A percentile compares a stretch with the other conserved stretches of the same genome.
These are phyloP conservation scores for Taiozyma onychis DNA, from an alignment of 1,139 yeast genomes.

Conservation along the genomic window DNA sequence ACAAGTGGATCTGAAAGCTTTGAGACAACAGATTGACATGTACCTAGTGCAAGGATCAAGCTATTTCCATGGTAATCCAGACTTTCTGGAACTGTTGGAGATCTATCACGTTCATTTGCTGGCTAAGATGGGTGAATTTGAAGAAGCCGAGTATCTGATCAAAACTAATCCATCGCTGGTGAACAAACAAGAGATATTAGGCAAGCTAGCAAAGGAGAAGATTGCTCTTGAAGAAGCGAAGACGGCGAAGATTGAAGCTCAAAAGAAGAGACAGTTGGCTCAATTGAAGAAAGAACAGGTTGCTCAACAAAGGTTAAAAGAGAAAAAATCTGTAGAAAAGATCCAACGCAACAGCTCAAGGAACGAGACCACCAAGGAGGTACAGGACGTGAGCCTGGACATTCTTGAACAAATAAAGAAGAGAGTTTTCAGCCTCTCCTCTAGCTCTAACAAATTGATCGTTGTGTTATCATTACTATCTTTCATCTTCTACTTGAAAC, in stretches of 20 bases:
- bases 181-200: slow-evolving; percentile 5
- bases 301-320: not conserved
- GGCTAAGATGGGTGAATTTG: slow-evolving; percentile 14
- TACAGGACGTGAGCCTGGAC: not conserved
- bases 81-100: slow-evolving; percentile 16
- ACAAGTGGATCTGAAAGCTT: slow-evolving; percentile 8
- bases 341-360: not conserved
- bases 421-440: not conserved
- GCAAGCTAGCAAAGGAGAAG: not conserved
- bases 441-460: not conserved
- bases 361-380: not conserved
- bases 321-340: not conserved
- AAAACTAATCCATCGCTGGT: slow-evolving; percentile 13
- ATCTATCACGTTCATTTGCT: slow-evolving; percentile 18
- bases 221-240: slow-evolving; percentile 8
- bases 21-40: slow-evolving; percentile 17
- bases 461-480: slow-evolving; percentile 4
- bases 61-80: not conserved
- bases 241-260: slow-evolving; percentile 2
- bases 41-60: slow-evolving; percentile 12
- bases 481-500: slow-evolving; percentile 2
- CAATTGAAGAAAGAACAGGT: not conserved
- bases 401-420: not conserved
- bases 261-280: not conserved
- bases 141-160: slow-evolving; percentile 19